Conservation (phyloP, 805 yeast species). For the Hanseniaspora lindneri region DNA sequence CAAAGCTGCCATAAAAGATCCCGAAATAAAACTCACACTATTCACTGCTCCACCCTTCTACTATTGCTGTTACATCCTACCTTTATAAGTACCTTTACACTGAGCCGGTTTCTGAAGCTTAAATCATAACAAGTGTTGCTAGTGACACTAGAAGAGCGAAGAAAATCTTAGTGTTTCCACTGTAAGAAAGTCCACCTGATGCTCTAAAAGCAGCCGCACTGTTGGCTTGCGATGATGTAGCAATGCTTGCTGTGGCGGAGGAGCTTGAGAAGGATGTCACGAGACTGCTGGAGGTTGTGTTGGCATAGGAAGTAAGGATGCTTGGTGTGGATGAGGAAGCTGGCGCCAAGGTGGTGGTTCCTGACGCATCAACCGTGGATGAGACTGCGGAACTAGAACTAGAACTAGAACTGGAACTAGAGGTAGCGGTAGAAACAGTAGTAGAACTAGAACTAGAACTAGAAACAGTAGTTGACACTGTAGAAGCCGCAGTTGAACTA, state of each 20-base stretch:
- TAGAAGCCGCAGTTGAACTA: constrained; percentile 14
- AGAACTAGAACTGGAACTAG: neutral
- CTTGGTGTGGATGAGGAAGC: constrained; percentile 16
- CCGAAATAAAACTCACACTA: no score
- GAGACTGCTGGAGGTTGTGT: constrained; percentile 18
- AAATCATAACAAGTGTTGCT: neutral
- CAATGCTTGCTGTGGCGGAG: constrained; percentile 15
- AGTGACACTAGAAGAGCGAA: neutral
- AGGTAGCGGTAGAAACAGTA: no score
- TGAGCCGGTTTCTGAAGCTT: neutral
- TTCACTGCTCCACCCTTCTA: no score
- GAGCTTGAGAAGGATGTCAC: no score
- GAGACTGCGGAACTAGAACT: neutral
- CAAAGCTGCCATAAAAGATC: no score
- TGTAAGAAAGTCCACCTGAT: neutral
- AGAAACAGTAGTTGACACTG: no score
- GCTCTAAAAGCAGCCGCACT: neutral
- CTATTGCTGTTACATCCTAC: no score
- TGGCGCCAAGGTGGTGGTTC: constrained; percentile 14
- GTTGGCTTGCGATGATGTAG: constrained; percentile 12
- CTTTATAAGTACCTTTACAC: neutral
- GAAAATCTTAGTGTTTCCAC: neutral
- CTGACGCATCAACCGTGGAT: constrained; percentile 7
- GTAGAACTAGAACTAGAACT: no score
- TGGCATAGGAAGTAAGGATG: constrained; percentile 20